Evolutionary conservation across 2,329 filamentous ascomycete genomes (phyloP).

Genomic region (Monilinia aucupariae): DNA sequence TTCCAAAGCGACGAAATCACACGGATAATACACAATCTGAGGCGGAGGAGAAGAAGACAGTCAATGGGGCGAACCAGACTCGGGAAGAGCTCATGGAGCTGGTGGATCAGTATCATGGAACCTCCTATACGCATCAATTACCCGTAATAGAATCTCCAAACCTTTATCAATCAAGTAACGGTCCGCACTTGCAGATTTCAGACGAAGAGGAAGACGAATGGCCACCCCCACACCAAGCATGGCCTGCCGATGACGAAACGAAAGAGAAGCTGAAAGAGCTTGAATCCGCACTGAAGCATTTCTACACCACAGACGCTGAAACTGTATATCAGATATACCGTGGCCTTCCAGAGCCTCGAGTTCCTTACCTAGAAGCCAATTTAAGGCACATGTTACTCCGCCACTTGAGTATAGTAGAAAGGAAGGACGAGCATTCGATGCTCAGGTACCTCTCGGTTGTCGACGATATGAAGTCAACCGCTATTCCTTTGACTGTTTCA

Average conservation of each 20-base stretch:
- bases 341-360: conserved; percentile 34
- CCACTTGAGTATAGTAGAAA: conserved; percentile 32
- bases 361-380: conserved; percentile 31
- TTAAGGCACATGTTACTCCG: conserved; percentile 32
- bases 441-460: conserved; percentile 77
- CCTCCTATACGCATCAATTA: conserved; percentile 49
- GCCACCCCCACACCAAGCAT: conserved; percentile 31
- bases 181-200: conserved; percentile 46
- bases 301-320: conserved; percentile 25
- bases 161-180: conserved; percentile 48
- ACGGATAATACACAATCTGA: conserved; percentile 13
- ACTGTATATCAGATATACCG: conserved; percentile 36
- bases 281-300: conserved; percentile 22
- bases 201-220: conserved; percentile 45
- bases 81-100: conserved; percentile 48
- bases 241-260: conserved; percentile 30
- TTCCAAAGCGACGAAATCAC: conserved; percentile 22
- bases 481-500: conserved; percentile 57
- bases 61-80: conserved; percentile 23
- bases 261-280: conserved; percentile 29
- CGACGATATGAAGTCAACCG: conserved; percentile 73
- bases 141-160: conserved; percentile 46
- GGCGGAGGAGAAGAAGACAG: conserved; percentile 2
- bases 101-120: conserved; percentile 46
- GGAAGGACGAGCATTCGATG: conserved; percentile 51